phyloP scores from a whole-genome alignment of 2,329 filamentous ascomycete species.

The Aspergillus latus region DNA sequence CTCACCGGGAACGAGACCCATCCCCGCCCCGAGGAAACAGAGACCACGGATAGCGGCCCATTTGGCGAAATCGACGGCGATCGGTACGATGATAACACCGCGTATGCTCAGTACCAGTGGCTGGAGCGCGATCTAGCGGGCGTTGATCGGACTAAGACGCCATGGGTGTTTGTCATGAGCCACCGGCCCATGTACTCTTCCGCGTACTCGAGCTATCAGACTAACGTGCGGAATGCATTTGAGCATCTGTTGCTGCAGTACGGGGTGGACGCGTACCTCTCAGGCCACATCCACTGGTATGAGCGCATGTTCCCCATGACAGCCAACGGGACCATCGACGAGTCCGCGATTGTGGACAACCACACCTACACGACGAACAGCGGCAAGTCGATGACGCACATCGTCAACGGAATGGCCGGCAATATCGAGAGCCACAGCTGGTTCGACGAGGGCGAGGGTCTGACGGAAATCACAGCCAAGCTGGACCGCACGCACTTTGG shows the following conservation, averaged over 20 bases:
- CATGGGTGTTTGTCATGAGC: conserved; percentile 52
- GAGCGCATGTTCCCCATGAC: conserved; percentile 45
- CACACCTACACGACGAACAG: conserved; percentile 51
- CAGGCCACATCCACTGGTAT: conserved; percentile 51
- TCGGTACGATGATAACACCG: conserved; percentile 40
- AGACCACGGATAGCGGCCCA: conserved; percentile 50
- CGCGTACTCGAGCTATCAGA: conserved; percentile 47
- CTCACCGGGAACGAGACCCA: conserved; percentile 42
- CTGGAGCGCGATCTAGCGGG: conserved; percentile 46
- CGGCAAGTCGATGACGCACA: conserved; percentile 51
- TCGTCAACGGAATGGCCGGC: conserved; percentile 56
- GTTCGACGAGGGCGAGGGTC: conserved; percentile 33
- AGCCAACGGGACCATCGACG: conserved; percentile 44
- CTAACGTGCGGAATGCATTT: conserved; percentile 47
- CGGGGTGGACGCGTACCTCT: conserved; percentile 50
- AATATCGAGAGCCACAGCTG: conserved; percentile 53
- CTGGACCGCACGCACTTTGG: conserved; percentile 51
- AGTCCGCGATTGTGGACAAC: conserved; percentile 45
- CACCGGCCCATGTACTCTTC: conserved; percentile 54
- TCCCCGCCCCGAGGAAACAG: conserved; percentile 47
- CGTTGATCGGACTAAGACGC: conserved; percentile 50
- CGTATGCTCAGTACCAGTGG: conserved; percentile 52
- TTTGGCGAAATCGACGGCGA: conserved; percentile 47
- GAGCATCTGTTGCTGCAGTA: conserved; percentile 47
- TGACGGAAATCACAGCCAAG: conserved; percentile 47